These are phyloP conservation scores for Trichoderma sp. DNA, from an alignment of 2,329 filamentous ascomycete genomes.

Conservation along the genomic window DNA sequence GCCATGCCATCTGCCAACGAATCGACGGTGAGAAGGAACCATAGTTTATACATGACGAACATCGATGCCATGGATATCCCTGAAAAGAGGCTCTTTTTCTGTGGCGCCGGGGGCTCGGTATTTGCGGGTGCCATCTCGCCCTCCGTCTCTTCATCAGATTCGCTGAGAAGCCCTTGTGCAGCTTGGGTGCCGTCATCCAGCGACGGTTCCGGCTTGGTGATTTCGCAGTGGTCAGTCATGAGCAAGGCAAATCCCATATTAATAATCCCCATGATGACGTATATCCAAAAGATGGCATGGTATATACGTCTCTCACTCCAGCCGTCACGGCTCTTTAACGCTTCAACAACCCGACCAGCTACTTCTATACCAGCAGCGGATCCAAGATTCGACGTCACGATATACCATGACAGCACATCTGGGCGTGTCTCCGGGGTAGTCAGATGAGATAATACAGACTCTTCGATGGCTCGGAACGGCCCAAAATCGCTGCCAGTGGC, in stretches of 20 bases:
- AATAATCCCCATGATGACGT: constrained; percentile 55
- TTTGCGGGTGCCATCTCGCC: constrained; percentile 15
- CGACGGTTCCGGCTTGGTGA: constrained; percentile 29
- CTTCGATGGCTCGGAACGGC: constrained; percentile 67
- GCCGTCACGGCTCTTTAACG: constrained; percentile 46
- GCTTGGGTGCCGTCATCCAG: neutral
- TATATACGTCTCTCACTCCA: constrained; percentile 56
- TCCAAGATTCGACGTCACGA: constrained; percentile 58
- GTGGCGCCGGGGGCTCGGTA: neutral
- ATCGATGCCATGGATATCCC: constrained; percentile 61
- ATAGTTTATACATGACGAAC: constrained; percentile 63
- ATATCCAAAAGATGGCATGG: constrained; percentile 60
- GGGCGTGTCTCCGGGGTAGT: constrained; percentile 55
- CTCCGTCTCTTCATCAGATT: constrained; percentile 30
- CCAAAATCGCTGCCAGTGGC: constrained; percentile 67
- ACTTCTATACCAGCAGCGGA: constrained; percentile 56
- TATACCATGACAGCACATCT: constrained; percentile 69
- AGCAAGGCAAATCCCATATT: constrained; percentile 50
- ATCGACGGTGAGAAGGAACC: constrained; percentile 65
- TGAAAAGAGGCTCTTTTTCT: constrained; percentile 39
- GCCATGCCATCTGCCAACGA: constrained; percentile 67
- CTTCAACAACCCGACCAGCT: constrained; percentile 54
- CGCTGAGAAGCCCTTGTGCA: constrained; percentile 31
- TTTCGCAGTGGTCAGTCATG: constrained; percentile 55
- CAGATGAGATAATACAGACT: constrained; percentile 63